Evolutionary conservation across 2,329 filamentous ascomycete species (phyloP), one percentile per base, ranked within the genome.

Genomic region (Ceratocystis destructans): DNA sequence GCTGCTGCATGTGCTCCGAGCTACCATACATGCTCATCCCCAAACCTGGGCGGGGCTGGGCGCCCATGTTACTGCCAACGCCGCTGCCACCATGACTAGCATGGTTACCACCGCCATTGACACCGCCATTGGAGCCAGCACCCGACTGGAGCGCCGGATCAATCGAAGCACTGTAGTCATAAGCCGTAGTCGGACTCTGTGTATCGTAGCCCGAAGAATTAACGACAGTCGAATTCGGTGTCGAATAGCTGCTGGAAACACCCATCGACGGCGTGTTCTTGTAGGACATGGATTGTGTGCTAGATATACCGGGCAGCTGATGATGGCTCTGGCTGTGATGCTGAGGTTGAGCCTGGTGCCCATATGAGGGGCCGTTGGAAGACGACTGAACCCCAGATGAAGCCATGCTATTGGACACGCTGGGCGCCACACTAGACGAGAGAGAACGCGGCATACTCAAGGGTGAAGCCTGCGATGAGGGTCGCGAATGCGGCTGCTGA

Each of bases 61-160:
- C 37, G 28, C 53, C 53, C 22, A 57, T 57, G 22, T 57, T 28
- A 22, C 22, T 57, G 5, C 53, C 53, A 28, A 17, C 17, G 17
- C 22, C 28, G 20, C 22, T 31, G 22, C 53, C 17, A 2, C 53
- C 53, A 31, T 57, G 53, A 22, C 53, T 28, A 12, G 5, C 15
- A 17, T 57, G 53, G 20, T 57, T 20, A 22, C 22, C 28, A 28
- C 25, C 6, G 7, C 22, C 53, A 22, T 28, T 28, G 8, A 37
- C 20, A 20, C 17, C 41, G n/a, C 50, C 50, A 20, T 57, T 57
- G 25, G 61, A 50, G 61, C 61, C 44, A 28, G 61, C 44, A 31
- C 48, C 48, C 12, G 53, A 55, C 68, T 85, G 82, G 69, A 88
- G 77, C 12, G 83, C 81, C 69, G 86, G 85, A 73, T 89, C 87